Evolutionary conservation across 1,139 yeast genomes (phyloP), one percentile per base, ranked within the genome.

Genomic region (Wickerhamiella infanticola): DNA sequence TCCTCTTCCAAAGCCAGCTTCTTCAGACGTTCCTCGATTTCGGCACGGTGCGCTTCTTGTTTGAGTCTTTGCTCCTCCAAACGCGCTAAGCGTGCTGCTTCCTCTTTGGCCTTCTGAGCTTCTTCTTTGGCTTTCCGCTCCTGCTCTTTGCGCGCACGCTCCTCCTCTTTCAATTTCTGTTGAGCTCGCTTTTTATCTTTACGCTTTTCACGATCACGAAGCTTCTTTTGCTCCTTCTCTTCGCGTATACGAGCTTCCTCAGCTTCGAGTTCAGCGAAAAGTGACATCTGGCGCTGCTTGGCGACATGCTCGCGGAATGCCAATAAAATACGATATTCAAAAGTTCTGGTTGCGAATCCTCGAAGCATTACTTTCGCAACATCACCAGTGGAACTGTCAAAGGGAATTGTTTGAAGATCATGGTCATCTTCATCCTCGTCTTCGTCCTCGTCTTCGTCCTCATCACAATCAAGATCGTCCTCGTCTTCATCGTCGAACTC

Each of bases 191-290:
- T 82, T 70, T 81, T 82, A 55, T 83, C 93, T 59, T 79, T 79
- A 48, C 80, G 78, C 64, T 78, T 79, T 56, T 84, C 94, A 61
- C 75, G 79, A 53, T 81, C 90, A 50, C 72, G 73, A 51, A 72
- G 69, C 58, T 79, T 81, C 63, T 81, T 81, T 60, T 76, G 74
- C 59, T 81, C 90, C 42, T 76, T 76, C 53, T 80, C 86, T 57
- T 74, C 76, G 58, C 77, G 74, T 29, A 78, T 75, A 43, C 72
- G 70, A 23, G 49, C 46, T 53, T 77, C 82, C 61, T 82, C 94
- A 23, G 80, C 84, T 50, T 82, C 94, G 42, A 84, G 71, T 58
- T 84, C 95, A 56, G 77, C 85, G 51, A 83, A 74, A 51, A 81
- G 73, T 60, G 70, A 76, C 55, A 73, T 76, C 45, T 83, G 81